Conservation (phyloP, 805 yeast genomes). For the Torulaspora gathmanii region DNA sequence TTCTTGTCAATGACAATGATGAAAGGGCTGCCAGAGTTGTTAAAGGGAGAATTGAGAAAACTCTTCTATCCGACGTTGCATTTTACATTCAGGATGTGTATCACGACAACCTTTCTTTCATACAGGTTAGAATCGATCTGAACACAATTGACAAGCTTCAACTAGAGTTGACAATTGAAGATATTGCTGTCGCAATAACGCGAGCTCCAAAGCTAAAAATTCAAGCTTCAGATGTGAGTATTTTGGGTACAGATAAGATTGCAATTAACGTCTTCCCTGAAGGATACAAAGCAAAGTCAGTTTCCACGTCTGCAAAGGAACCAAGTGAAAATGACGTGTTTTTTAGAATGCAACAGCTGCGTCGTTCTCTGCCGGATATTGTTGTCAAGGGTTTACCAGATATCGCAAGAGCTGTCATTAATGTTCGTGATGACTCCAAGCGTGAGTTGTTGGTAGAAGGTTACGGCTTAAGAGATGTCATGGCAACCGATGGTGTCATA, state of each 20-base stretch:
- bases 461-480: constrained; percentile 90
- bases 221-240: constrained; percentile 61
- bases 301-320: constrained; percentile 40
- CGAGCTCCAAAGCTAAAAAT: constrained; percentile 89
- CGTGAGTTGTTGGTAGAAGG: constrained; percentile 96
- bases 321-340: constrained; percentile 52
- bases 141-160: constrained; percentile 84
- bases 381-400: constrained; percentile 92
- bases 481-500: constrained; percentile 95
- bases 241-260: constrained; percentile 60
- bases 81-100: constrained; percentile 92
- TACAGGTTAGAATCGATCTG: constrained; percentile 77
- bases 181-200: constrained; percentile 76
- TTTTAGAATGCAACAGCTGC: constrained; percentile 83
- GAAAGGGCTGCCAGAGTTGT: constrained; percentile 98
- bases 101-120: constrained; percentile 66
- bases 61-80: constrained; percentile 79
- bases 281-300: constrained; percentile 40
- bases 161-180: constrained; percentile 79
- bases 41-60: constrained; percentile 94
- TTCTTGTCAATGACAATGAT: constrained; percentile 84
- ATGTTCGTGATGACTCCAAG: constrained; percentile 77
- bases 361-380: constrained; percentile 77
- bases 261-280: constrained; percentile 55
- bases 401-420: constrained; percentile 93